These are phyloP conservation scores for Botrytis fragariae DNA, from an alignment of 2,329 filamentous ascomycete species.

Conservation along the genomic window DNA sequence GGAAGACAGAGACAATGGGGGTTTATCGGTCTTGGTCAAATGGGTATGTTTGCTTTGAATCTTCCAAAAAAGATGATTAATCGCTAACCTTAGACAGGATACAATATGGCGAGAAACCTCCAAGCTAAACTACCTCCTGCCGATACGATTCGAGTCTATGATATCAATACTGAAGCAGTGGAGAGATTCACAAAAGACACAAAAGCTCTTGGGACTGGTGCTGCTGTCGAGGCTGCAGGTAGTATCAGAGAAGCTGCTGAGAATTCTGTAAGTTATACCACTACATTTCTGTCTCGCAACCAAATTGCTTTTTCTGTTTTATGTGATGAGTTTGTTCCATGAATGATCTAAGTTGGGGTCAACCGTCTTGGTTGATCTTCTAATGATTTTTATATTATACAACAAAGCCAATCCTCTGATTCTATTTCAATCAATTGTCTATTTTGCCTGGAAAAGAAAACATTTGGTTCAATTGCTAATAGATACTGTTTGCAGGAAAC, in stretches of 20 bases:
- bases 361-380: conserved; percentile 33
- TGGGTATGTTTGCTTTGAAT: conserved; percentile 47
- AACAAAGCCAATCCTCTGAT: conserved; percentile 38
- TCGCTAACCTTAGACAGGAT: conserved; percentile 48
- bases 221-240: conserved; percentile 54
- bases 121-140: conserved; percentile 61
- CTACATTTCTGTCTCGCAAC: conserved; percentile 7
- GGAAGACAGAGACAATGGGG: conserved; percentile 51
- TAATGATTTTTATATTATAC: conserved; percentile 35
- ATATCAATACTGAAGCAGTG: conserved; percentile 58
- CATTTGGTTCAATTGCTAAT: not conserved
- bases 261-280: conserved; percentile 55
- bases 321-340: conserved; percentile 37
- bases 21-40: conserved; percentile 59
- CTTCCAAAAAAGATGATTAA: conserved; percentile 17
- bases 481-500: conserved; percentile 59
- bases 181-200: conserved; percentile 54
- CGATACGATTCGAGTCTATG: conserved; percentile 63
- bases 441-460: not conserved
- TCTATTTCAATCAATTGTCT: conserved; percentile 16
- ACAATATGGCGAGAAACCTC: conserved; percentile 70
- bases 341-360: conserved; percentile 38
- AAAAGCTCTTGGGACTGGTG: conserved; percentile 39
- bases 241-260: conserved; percentile 62
- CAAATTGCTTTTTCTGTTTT: conserved; percentile 24